Evolutionary conservation across 176 grass and related monocot genomes (phyloP), one percentile per base, ranked within the genome.

Genomic region (Triticum turgidum): DNA sequence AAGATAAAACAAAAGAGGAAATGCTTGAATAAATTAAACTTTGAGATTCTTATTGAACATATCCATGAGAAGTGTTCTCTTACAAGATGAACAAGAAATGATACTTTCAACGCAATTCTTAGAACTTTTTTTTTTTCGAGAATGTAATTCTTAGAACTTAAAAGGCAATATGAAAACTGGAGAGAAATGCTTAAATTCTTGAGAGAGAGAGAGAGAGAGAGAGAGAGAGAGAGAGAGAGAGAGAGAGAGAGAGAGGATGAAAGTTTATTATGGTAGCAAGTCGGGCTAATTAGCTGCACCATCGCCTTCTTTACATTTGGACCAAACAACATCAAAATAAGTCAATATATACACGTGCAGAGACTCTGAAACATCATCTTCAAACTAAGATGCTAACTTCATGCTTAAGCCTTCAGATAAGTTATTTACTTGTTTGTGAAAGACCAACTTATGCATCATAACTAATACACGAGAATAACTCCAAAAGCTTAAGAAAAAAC

Each of bases 271-370:
- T 65, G 62, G 14, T 52, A 52, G 29, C 37, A 49, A 76, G 70
- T 76, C 15, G n/a, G 58, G 30, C 5, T 51, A 70, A 70, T 82
- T 82, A 65, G 82, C 66, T 78, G 63, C 62, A 85, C 74, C n/a
- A 51, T 51, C 83, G 18, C 72, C 41, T 65, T 77, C 61, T 65
- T 84, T 34, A 76, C 44, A 85, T 65, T 65, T 77, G 41, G 41
- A 84, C 18, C 27, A 24, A 84, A 73, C 20, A 63, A 22, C 27
- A 84, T 51, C 10, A 68, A 81, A 49, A 9, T 27, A 75, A 75
- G 27, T 68, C 22, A 75, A 69, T 68, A 34, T 51, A 33, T 34
- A 45, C 79, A 68, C 33, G 49, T 65, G 64, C 71, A 76, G 4
- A 9, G 30, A 66, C 72, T 77, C 11, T 37, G 7, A 76, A 47